These are phyloP conservation scores for Schwanniomyces yamadae DNA, from an alignment of 805 yeast species.

Conservation along the genomic window DNA sequence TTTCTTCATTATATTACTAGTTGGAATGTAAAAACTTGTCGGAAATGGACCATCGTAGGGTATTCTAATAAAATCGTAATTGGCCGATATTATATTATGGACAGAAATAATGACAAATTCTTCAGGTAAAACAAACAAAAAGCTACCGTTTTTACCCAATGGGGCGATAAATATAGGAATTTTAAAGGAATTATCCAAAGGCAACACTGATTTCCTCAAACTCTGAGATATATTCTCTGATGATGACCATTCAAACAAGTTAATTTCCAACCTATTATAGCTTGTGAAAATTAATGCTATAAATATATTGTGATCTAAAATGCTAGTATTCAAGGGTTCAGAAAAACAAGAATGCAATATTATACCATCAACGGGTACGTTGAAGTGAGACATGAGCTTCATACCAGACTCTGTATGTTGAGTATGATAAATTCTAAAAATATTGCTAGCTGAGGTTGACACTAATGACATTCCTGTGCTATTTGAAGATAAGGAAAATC, in stretches of 20 bases:
- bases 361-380: conserved; percentile 41
- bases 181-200: conserved; percentile 38
- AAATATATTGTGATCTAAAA: conserved; percentile 30
- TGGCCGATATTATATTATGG: conserved; percentile 49
- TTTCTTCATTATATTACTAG: conserved; percentile 14
- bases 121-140: conserved; percentile 37
- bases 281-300: conserved; percentile 37
- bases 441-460: conserved; percentile 33
- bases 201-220: conserved; percentile 36
- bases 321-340: conserved; percentile 26
- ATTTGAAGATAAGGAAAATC: conserved; percentile 33
- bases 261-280: conserved; percentile 32
- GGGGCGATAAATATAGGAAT: conserved; percentile 46
- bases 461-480: conserved; percentile 38
- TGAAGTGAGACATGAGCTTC: conserved; percentile 36
- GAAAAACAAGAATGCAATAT: conserved; percentile 45
- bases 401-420: conserved; percentile 37
- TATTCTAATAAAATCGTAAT: conserved; percentile 30
- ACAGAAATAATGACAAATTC: conserved; percentile 36
- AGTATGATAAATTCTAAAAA: conserved; percentile 38
- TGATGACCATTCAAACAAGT: conserved; percentile 42
- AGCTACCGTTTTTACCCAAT: conserved; percentile 30
- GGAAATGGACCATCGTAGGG: conserved; percentile 37
- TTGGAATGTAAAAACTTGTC: conserved; percentile 33
- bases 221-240: conserved; percentile 30